Evolutionary conservation across 2,329 filamentous ascomycete genomes (phyloP), one percentile per base, ranked within the genome.

Genomic region (Aureobasidium sp.): DNA sequence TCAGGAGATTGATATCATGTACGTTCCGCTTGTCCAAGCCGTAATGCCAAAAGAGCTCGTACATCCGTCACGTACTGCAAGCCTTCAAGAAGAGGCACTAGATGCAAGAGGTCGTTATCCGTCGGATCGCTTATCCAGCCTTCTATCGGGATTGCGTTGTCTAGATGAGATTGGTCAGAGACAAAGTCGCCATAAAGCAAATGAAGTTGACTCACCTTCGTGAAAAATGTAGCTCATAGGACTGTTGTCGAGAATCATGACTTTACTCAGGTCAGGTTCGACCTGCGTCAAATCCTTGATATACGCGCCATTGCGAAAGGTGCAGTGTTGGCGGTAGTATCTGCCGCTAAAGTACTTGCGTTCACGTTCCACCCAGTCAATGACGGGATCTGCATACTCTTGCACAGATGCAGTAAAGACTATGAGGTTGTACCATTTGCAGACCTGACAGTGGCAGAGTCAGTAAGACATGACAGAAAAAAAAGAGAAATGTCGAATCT

Each of bases 61-160:
- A 99, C 93, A 76, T 99, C 94, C 58, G 93, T 96, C 67, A 94
- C 92, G 76, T 97, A 96, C 78, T 97, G 94, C 71, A 99, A 78
- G 20, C 91, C 94, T 77, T 99, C 94, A 48, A 99, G 81, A 70
- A 97, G 80, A 36, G 94, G 94, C 63, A 99, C 87, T 64, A 99
- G 82, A 75, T 97, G 91, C 75, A 97, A 82, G 67, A 99, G 81
- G 72, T 97, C 93, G 73, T 92, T 94, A 77, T 99, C 94, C 29
- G 94, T 97, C 25, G 94, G 94, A 77, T 99, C 94, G 75, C 88
- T 96, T 77, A 99, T 97, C 94, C 94, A 99, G 71, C 94, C 94
- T 79, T 97, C 93, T 72, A 99, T 97, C 3, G 94, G 94, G 70
- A 99, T 97, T 56, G 94, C 94, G 78, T 99, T 99, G 75, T 99